phyloP scores from a whole-genome alignment of 805 yeast species.

The Myxozyma kluyveri region DNA sequence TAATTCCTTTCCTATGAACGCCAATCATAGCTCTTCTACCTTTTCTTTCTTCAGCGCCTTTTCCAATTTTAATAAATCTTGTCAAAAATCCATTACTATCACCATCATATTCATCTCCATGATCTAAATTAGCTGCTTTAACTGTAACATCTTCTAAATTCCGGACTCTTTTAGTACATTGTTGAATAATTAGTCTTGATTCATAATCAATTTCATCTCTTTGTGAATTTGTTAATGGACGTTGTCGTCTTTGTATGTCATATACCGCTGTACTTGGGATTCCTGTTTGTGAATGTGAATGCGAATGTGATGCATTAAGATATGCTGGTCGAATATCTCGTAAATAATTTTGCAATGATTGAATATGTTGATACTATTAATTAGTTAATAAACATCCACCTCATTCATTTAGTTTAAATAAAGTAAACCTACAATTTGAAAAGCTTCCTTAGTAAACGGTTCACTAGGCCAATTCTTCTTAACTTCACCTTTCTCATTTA shows the following conservation, averaged over 20 bases:
- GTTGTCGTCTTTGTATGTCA: not conserved
- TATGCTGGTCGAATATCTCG: slow-evolving; percentile 18
- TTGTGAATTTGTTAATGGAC: slow-evolving; percentile 38
- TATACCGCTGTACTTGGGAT: not conserved
- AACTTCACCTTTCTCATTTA: no score
- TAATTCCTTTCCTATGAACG: slow-evolving; percentile 41
- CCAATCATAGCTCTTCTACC: slow-evolving; percentile 32
- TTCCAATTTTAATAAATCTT: slow-evolving; percentile 5
- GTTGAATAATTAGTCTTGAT: slow-evolving; percentile 39
- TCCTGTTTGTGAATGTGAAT: slow-evolving; percentile 4
- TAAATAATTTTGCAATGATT: slow-evolving; percentile 9
- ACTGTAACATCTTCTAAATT: slow-evolving; percentile 35
- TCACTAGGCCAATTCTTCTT: no score
- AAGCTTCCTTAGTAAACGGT: slow-evolving; percentile 15
- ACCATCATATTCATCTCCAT: not conserved
- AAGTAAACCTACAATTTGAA: slow-evolving; percentile 16
- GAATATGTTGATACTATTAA: slow-evolving; percentile 21
- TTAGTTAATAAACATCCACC: no score
- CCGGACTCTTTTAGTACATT: slow-evolving; percentile 35
- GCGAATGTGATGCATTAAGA: slow-evolving; percentile 20
- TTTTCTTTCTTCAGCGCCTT: slow-evolving; percentile 28
- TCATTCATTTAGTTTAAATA: not conserved
- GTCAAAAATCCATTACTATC: not conserved
- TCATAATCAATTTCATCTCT: slow-evolving; percentile 43
- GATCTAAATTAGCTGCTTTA: slow-evolving; percentile 1